phyloP scores from a whole-genome alignment of 805 yeast species.

The Candida coleopterorum region DNA sequence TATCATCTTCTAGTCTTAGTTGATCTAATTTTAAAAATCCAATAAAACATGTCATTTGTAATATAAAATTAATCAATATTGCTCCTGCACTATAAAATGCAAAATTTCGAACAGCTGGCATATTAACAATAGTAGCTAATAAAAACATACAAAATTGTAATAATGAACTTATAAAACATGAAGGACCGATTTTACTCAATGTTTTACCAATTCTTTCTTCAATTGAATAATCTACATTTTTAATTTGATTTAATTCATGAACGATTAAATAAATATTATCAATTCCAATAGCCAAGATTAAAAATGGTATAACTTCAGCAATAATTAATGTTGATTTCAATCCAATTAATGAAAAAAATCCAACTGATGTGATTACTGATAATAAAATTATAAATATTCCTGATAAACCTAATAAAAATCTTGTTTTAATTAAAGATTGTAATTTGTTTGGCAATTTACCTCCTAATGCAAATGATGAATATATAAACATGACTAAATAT shows the following conservation, averaged over 20 bases:
- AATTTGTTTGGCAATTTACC: slow-evolving; percentile 45
- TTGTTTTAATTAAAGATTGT: slow-evolving; percentile 42
- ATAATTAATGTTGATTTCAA: slow-evolving; percentile 84
- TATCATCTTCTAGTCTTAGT: slow-evolving; percentile 49
- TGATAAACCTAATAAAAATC: slow-evolving; percentile 73
- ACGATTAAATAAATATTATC: slow-evolving; percentile 87
- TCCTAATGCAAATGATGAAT: slow-evolving; percentile 79
- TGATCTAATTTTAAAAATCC: slow-evolving; percentile 69
- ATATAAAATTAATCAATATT: slow-evolving; percentile 63
- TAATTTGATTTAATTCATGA: slow-evolving; percentile 64
- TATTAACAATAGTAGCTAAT: slow-evolving; percentile 73
- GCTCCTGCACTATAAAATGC: slow-evolving; percentile 90
- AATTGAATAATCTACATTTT: slow-evolving; percentile 35
- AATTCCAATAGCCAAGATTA: slow-evolving; percentile 92
- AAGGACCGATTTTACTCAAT: slow-evolving; percentile 77
- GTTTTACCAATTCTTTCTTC: slow-evolving; percentile 61
- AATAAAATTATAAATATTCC: slow-evolving; percentile 79
- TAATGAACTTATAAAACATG: slow-evolving; percentile 70
- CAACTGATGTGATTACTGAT: slow-evolving; percentile 80
- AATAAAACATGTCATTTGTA: slow-evolving; percentile 80
- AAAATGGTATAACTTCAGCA: slow-evolving; percentile 94
- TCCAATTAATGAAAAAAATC: slow-evolving; percentile 71
- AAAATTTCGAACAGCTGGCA: slow-evolving; percentile 96
- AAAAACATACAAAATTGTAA: slow-evolving; percentile 78
- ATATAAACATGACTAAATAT: slow-evolving; percentile 79